Evolutionary conservation across 2,329 filamentous ascomycete species (phyloP).

Genomic region (Trichoderma sp.): DNA sequence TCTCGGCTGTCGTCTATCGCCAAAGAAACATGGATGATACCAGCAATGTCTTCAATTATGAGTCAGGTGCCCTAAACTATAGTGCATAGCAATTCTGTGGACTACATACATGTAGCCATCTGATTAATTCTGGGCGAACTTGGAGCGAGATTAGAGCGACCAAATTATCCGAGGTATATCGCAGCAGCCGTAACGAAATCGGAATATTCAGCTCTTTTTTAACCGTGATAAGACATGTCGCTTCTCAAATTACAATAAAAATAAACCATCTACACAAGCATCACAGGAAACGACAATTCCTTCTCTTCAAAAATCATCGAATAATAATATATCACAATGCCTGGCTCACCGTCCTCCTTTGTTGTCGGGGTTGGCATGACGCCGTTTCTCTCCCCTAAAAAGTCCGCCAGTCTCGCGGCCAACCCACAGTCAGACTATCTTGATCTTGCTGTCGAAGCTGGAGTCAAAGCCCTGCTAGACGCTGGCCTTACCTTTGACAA

Average conservation of each 20-base stretch:
- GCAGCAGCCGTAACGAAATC: background rate
- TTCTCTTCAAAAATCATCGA: background rate
- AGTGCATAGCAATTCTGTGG: background rate
- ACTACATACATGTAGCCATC: background rate
- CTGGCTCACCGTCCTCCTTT: background rate
- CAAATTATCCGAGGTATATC: background rate
- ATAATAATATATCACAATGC: background rate
- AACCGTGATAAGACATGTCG: background rate
- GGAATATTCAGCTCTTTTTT: background rate
- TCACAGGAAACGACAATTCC: background rate
- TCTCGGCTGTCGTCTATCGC: slow-evolving; percentile 12
- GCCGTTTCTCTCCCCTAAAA: background rate
- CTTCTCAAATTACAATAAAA: background rate
- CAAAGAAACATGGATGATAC: background rate
- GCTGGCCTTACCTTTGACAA: background rate
- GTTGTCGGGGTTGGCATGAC: slow-evolving; percentile 6
- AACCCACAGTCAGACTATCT: slow-evolving; percentile 4
- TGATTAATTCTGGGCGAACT: background rate
- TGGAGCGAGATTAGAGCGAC: background rate
- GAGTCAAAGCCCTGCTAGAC: background rate
- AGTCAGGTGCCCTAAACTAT: too few species aligned
- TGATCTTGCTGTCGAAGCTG: background rate
- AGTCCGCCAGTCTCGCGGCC: background rate
- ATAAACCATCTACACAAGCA: background rate
- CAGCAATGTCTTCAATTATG: background rate